Conservation (phyloP, 495 filamentous ascomycete species). For the Neurospora hispaniola region DNA sequence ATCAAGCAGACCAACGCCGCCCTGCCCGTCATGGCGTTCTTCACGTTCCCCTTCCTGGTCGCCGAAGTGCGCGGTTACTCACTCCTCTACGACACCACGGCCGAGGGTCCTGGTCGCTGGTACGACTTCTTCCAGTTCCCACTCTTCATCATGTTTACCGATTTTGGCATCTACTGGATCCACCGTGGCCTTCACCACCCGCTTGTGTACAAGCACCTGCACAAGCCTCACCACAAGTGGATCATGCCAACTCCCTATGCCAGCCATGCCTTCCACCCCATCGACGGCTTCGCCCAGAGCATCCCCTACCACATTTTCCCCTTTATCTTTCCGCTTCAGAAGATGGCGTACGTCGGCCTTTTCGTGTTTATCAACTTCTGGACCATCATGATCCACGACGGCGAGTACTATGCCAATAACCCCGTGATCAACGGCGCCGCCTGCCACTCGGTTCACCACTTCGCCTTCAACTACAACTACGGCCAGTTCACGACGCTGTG, state of each 20-base stretch:
- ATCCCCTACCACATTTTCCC: constrained; percentile 91
- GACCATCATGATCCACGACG: constrained; percentile 97
- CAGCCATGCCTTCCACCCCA: constrained; percentile 85
- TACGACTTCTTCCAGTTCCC: constrained; percentile 87
- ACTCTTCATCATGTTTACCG: constrained; percentile 85
- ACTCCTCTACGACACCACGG: constrained; percentile 71
- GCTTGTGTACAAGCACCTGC: constrained; percentile 70
- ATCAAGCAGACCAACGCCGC: constrained; percentile 65
- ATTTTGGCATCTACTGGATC: constrained; percentile 90
- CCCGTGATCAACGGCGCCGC: constrained; percentile 89
- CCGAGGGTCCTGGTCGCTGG: constrained; percentile 59
- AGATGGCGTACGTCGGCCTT: constrained; percentile 72
- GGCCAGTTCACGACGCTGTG: constrained; percentile 94
- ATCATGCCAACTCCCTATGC: constrained; percentile 97
- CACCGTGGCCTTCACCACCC: constrained; percentile 85
- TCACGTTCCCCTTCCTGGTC: constrained; percentile 77
- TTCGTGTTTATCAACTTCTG: constrained; percentile 95
- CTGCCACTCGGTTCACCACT: constrained; percentile 72
- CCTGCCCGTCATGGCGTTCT: constrained; percentile 73
- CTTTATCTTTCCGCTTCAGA: constrained; percentile 87
- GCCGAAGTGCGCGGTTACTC: constrained; percentile 76
- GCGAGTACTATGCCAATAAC: constrained; percentile 85
- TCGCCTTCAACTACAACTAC: constrained; percentile 99
- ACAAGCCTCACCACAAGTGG: constrained; percentile 99
- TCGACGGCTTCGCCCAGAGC: constrained; percentile 89